Percentiles rank a stretch among this genome's conserved stretches.
Conservation (phyloP, 1,139 yeast genomes). For the Yamadazyma dendronema region DNA sequence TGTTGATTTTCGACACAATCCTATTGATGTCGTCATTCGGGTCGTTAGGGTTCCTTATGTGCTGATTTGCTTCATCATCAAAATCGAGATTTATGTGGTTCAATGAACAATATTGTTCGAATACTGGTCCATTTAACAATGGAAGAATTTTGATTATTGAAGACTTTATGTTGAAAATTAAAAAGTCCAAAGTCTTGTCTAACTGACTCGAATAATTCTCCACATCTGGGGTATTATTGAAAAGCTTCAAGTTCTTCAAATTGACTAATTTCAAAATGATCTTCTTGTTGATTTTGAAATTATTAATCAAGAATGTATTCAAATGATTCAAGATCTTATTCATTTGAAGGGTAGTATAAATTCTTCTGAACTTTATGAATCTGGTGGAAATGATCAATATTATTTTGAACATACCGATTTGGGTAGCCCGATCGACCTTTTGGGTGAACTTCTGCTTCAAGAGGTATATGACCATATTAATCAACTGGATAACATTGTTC, state of each 20-base stretch:
- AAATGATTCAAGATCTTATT: conserved; percentile 23
- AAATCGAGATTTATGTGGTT: conserved; percentile 30
- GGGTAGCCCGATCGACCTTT: conserved; percentile 1
- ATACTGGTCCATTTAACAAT: conserved; percentile 34
- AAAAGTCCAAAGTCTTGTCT: conserved; percentile 19
- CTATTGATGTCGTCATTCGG: conserved; percentile 8
- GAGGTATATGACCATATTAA: conserved; percentile 23
- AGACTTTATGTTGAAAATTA: conserved; percentile 28
- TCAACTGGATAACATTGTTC: conserved; percentile 18
- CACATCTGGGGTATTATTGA: conserved; percentile 10
- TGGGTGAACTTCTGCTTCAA: conserved; percentile 19
- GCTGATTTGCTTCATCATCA: conserved; percentile 12
- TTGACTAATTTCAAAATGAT: conserved; percentile 32
- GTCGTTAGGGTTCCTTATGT: conserved; percentile 10
- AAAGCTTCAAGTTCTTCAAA: conserved; percentile 33
- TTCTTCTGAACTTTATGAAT: conserved; percentile 27
- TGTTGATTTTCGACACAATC: conserved; percentile 16
- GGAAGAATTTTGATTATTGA: conserved; percentile 35
- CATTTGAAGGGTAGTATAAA: conserved; percentile 24
- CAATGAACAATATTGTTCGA: conserved; percentile 42
- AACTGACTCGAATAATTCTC: conserved; percentile 8
- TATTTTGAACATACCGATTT: conserved; percentile 28
- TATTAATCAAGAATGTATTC: conserved; percentile 32
- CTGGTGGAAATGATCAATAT: conserved; percentile 32
- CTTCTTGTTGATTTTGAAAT: conserved; percentile 39